Base-by-base conservation (phyloP, 106 monocot species). In the Apostasia ramifera region DNA sequence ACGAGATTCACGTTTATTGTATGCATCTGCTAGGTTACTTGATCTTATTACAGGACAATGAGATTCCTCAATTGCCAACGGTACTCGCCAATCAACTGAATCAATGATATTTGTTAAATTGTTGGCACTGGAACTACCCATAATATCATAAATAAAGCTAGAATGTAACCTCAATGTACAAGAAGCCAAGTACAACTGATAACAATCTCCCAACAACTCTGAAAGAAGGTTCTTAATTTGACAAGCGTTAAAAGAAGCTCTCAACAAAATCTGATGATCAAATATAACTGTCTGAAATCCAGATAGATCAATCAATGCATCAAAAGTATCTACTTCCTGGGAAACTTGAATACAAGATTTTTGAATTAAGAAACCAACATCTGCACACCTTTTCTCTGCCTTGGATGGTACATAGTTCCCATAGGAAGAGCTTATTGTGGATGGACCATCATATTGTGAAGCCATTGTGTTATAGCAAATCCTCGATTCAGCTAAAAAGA, bases 211-310 rank as follows among this genome's bases (percentile, higher is more conserved):
- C 47, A 55, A 74, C 10, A 74, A 70, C 56, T 74, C 59, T 44
- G 52, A 13, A 66, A 73, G 61, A 63, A 55, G 37, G 46, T 44
- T 49, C 43, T 73, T 78, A 44, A 69, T 61, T 52, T 82, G 72
- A 12, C 37, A 66, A 10, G 70, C 46, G 58, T 73, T 72, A 55
- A 44, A 53, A 42, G 12, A 71, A 57, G 48, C 7, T n/a, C 59
- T 61, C 9, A 60, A 13, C 10, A 53, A n/a, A 69, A 6, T 66
- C 55, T 84, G 74, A 69, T 65, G 40, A 8, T 66, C 66, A 15
- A 79, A 78, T 9, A 90, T 53, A 49, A 75, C 57, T 60, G 85
- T 76, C 58, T 85, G 71, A 63, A 90, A 55, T 59, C 79, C 77
- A 63, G 73, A 76, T 1, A 87, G 54, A 57, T 81, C 70, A 39